Base-by-base conservation (phyloP, 257 asterid genomes). In the Ballota nigra region DNA sequence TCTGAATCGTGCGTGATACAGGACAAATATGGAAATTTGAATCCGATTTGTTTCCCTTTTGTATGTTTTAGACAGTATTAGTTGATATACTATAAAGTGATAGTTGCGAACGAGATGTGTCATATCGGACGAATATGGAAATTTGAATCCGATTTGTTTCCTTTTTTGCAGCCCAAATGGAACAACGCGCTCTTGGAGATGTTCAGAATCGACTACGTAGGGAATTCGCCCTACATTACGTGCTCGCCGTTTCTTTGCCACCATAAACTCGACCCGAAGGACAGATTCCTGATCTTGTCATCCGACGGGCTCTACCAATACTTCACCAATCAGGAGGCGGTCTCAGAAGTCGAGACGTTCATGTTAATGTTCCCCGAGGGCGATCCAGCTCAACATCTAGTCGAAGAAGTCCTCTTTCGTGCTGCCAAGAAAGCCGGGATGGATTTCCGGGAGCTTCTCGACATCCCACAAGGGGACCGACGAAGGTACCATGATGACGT, bases 381-480 rank as follows among this genome's bases (percentile, higher is more conserved):
- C 5, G 99, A 94, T 83, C 99, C 99, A 1, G 99, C 99, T 10
- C 99, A 95, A 3, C 99, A 95, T 70, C 97, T 95, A 0, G 93
- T 95, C 0, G 99, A 95, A 73, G 99, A 95, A 76, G 95, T 95
- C 12, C 69, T 95, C 0, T 95, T 95, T 75, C 93, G 99, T 9
- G 99, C 99, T 71, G 99, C 99, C 58, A 95, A 95, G 76, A 85
- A 89, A 83, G 97, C 99, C n/a, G 98, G 98, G 3, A 79, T 92
- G 91, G 91, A 87, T 69, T 92, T 92, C 33, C 92, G 86, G 43
- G 90, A 90, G 26, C 78, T 92, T 80, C 95, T 92, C 10, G 99
- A 88, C 62, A 86, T 95, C 68, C 97, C 97, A 15, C 99, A 95
- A 83, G 98, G 99, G 7, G 93, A 91, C 45, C 84, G 97, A 12